Percentiles rank a stretch among this genome's conserved stretches.
Conservation (phyloP, 352 stramenopile species). For the Phytophthora idaei region DNA sequence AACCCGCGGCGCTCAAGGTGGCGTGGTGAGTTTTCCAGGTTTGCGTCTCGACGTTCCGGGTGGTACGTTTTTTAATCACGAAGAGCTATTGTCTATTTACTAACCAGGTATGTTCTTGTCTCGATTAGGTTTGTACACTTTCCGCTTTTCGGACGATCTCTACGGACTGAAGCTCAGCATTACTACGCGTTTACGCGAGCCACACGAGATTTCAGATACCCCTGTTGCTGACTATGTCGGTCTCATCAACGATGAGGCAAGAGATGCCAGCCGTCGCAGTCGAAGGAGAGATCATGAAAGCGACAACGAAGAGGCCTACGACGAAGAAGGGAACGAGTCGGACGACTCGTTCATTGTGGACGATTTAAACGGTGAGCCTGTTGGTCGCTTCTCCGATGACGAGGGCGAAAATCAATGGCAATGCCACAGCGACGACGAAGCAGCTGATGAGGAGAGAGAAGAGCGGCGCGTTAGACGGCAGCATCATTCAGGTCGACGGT, state of each 20-base stretch:
- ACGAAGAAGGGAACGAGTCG: slow-evolving; percentile 48
- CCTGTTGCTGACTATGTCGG: slow-evolving; percentile 39
- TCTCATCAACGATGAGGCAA: slow-evolving; percentile 42
- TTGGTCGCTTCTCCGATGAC: slow-evolving; percentile 38
- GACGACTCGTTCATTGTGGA: slow-evolving; percentile 81
- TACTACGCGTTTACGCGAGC: slow-evolving; percentile 52
- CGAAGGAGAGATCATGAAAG: slow-evolving; percentile 35
- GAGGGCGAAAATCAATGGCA: slow-evolving; percentile 35
- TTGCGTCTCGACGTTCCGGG: slow-evolving; percentile 68
- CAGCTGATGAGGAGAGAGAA: slow-evolving; percentile 36
- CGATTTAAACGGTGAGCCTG: slow-evolving; percentile 35
- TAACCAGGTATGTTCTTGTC: slow-evolving; percentile 4
- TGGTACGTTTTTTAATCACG: slow-evolving; percentile 38
- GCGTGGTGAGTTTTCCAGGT: slow-evolving; percentile 60
- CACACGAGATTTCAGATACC: slow-evolving; percentile 49
- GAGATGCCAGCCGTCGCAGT: slow-evolving; percentile 32
- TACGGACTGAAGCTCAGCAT: slow-evolving; percentile 66
- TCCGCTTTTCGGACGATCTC: slow-evolving; percentile 67
- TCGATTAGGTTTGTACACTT: slow-evolving; percentile 68
- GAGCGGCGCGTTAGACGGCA: slow-evolving; percentile 20
- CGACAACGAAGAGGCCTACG: slow-evolving; percentile 51
- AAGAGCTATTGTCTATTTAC: not conserved
- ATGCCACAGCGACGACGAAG: slow-evolving; percentile 45
- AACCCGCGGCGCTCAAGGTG: slow-evolving; percentile 48
- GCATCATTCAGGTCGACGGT: slow-evolving; percentile 17